Evolutionary conservation across 2,329 filamentous ascomycete species (phyloP), one percentile per base, ranked within the genome.

Genomic region (Fusarium chlamydosporum): DNA sequence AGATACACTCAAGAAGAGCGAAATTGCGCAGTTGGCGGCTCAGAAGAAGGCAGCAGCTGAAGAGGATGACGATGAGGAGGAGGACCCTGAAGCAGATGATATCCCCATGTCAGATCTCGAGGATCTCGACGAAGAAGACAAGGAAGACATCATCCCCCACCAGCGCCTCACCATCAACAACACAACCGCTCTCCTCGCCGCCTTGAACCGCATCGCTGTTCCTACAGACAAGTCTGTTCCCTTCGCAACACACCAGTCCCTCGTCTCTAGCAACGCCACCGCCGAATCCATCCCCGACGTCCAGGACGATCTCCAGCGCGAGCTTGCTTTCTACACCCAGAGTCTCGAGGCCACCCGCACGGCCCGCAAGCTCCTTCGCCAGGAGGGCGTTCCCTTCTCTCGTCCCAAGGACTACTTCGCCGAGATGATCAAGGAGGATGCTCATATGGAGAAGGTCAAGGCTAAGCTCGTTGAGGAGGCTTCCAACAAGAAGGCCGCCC

Each of bases 351-450:
- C 93, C 2, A 93, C 91, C 6, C 88, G 90, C 69, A 82, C 88
- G 63, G 96, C 89, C 4, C 91, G 95, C 57, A 79, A 83, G n/a
- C 83, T 90, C 65, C 85, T 99, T 26, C 91, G 92, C 76, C 90
- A 91, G 68, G 95, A 97, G 79, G 91, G 91, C 10, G 86, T 95
- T 1, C 88, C 92, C 8, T 99, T 99, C 82, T 91, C 93, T 29
- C 88, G 96, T 11, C 96, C 96, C 5, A 90, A 88, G 57, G 96
- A 99, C 82, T 99, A 97, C 83, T 99, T 99, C 75, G 96, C 96
- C 43, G 96, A 99, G 85, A 99, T 98, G 94, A 91, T 97, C 76
- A 98, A 98, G 88, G 93, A 91, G 76, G 96, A 99, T 78, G 95
- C 96, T 75, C 96, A 97, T 80, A 99, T 99, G 96, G 92, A 92